These are phyloP conservation scores for Tulasnella sp. DNA, from an alignment of 768 basidiomycete genomes.

Conservation along the genomic window DNA sequence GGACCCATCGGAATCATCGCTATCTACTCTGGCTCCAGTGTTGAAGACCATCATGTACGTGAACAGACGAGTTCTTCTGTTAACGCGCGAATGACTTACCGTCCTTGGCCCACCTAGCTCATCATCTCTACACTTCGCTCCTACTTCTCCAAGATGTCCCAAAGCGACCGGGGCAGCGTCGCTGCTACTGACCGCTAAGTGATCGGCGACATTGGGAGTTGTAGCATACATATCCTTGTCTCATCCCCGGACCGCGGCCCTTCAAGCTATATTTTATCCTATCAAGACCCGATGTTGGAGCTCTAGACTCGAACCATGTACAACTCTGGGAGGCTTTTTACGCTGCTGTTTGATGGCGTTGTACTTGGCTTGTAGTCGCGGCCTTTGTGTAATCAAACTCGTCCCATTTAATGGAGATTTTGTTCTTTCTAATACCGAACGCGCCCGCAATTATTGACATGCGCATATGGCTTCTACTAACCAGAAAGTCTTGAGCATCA, in stretches of 20 bases:
- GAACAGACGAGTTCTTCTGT: neutral
- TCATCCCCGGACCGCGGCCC: neutral
- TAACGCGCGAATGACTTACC: neutral
- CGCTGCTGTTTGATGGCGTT: neutral
- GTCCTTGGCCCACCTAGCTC: neutral
- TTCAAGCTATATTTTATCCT: neutral
- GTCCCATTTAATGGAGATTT: neutral
- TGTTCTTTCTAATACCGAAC: neutral
- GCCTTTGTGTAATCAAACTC: neutral
- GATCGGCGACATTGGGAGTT: neutral
- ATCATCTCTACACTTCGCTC: conserved; percentile 13
- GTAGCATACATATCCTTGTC: neutral
- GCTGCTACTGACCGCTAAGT: neutral
- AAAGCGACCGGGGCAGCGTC: neutral
- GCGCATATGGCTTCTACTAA: too few relatives aligned
- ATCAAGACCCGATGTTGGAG: neutral
- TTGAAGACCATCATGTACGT: conserved; percentile 20
- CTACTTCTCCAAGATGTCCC: conserved; percentile 14
- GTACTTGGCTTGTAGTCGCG: neutral
- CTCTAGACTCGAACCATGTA: neutral
- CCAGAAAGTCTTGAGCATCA: too few relatives aligned
- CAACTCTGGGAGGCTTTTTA: neutral
- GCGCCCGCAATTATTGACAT: too few relatives aligned
- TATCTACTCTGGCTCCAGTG: conserved; percentile 14
- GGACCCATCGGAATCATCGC: conserved; percentile 20